Conservation (phyloP, 139 green algal genomes). For the Picochlorum sp. region DNA sequence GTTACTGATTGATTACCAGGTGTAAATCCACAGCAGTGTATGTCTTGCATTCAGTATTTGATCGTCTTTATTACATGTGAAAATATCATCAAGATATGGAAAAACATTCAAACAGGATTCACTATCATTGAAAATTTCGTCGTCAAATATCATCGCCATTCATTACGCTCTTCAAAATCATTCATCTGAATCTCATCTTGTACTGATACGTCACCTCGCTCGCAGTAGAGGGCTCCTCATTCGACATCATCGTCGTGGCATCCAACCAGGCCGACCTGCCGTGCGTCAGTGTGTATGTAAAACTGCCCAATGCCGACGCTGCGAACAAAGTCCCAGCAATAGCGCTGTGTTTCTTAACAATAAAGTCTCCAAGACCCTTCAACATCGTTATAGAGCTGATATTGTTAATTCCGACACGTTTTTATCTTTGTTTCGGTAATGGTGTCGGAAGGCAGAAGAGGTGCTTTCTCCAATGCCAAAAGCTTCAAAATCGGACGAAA, state of each 20-base stretch:
- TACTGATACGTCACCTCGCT: conserved; percentile 6
- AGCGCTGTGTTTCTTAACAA: background rate
- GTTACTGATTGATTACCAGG: conserved; percentile 2
- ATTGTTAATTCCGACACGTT: background rate
- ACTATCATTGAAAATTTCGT: background rate
- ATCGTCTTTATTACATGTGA: background rate
- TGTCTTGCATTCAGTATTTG: background rate
- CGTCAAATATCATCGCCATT: background rate
- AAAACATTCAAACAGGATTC: too few relatives aligned
- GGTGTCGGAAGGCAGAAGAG: background rate
- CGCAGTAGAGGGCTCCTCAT: background rate
- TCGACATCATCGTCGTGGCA: conserved; percentile 3
- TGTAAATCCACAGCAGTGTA: background rate
- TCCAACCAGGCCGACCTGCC: conserved; percentile 10
- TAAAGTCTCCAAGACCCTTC: background rate
- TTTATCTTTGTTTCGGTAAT: background rate
- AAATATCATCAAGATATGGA: background rate
- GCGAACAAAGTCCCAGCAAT: conserved; percentile 9
- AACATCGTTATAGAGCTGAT: background rate
- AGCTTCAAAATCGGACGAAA: too few relatives aligned
- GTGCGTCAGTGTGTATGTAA: conserved; percentile 6
- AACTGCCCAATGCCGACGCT: conserved; percentile 3
- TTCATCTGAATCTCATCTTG: conserved; percentile 10
- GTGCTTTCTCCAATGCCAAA: background rate
- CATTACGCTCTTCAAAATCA: background rate